phyloP scores from a whole-genome alignment of 192 early-diverging fungal species.

The Coemansia sp. region DNA sequence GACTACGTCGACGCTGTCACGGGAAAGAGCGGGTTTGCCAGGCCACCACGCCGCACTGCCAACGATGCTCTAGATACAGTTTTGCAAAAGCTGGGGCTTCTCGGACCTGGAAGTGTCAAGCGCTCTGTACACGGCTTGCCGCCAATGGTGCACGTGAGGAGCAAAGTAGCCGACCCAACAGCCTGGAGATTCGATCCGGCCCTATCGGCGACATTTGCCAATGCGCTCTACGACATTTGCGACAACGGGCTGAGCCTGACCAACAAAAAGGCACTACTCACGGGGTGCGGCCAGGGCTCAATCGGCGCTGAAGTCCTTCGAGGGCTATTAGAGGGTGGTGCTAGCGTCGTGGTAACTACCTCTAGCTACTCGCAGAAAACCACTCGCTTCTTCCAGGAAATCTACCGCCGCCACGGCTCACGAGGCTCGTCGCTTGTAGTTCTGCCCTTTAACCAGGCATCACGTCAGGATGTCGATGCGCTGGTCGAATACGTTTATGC shows the following conservation, averaged over 20 bases:
- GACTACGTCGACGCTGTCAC: slow-evolving; percentile 90
- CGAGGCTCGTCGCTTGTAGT: slow-evolving; percentile 82
- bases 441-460: slow-evolving; percentile 93
- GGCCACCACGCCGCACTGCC: slow-evolving; percentile 64
- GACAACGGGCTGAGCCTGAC: slow-evolving; percentile 66
- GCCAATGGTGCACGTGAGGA: slow-evolving; percentile 59
- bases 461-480: slow-evolving; percentile 70
- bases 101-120: neutral
- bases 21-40: slow-evolving; percentile 64
- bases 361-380: slow-evolving; percentile 66
- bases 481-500: slow-evolving; percentile 82
- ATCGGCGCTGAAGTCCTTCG: slow-evolving; percentile 87
- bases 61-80: slow-evolving; percentile 19
- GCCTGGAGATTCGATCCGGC: slow-evolving; percentile 21
- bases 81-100: slow-evolving; percentile 29
- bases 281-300: slow-evolving; percentile 86
- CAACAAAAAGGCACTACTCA: slow-evolving; percentile 80
- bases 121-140: slow-evolving; percentile 18
- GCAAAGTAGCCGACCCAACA: slow-evolving; percentile 37
- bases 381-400: slow-evolving; percentile 80
- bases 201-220: slow-evolving; percentile 16
- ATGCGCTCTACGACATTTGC: slow-evolving; percentile 68
- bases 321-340: slow-evolving; percentile 73
- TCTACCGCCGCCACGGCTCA: slow-evolving; percentile 84
- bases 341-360: slow-evolving; percentile 75